Evolutionary conservation across 768 basidiomycete species (phyloP).

Genomic region (Mycena rosella): DNA sequence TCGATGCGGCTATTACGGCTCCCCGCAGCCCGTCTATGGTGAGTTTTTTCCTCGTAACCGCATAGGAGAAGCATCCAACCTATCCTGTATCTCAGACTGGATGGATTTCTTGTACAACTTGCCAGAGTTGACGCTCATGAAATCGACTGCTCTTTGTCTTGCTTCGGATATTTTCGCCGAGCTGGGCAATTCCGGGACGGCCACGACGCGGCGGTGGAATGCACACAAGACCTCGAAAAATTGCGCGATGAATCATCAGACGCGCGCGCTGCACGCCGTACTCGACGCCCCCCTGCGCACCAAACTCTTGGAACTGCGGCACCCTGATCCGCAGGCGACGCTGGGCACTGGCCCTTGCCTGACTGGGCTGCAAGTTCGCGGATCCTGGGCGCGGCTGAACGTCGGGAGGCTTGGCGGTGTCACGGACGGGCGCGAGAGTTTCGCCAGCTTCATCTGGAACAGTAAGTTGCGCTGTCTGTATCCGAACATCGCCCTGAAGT

Average conservation of each 20-base stretch:
- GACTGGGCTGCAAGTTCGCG: constrained; percentile 47
- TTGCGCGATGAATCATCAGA: no score
- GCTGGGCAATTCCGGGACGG: constrained; percentile 52
- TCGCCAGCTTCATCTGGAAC: constrained; percentile 46
- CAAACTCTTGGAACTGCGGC: constrained; percentile 37
- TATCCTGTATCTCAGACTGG: constrained; percentile 17
- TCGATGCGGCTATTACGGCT: neutral
- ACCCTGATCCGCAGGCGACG: constrained; percentile 44
- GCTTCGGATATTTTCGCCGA: constrained; percentile 43
- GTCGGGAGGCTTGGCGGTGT: constrained; percentile 27
- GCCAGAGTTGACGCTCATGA: constrained; percentile 38
- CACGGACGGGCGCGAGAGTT: constrained; percentile 35
- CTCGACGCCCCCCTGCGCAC: no score
- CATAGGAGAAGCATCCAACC: neutral
- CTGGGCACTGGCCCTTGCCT: constrained; percentile 17
- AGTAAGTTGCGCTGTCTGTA: constrained; percentile 29
- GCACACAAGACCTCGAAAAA: constrained; percentile 31
- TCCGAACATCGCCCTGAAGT: no score
- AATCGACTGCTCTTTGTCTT: constrained; percentile 39
- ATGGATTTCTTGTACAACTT: neutral
- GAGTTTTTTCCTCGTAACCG: neutral
- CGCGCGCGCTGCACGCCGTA: no score
- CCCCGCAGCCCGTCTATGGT: constrained; percentile 9
- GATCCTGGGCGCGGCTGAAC: constrained; percentile 52
- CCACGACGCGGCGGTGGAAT: constrained; percentile 44